phyloP scores from a whole-genome alignment of 1,284 basidiomycete species.

The Earliella scabrosa region DNA sequence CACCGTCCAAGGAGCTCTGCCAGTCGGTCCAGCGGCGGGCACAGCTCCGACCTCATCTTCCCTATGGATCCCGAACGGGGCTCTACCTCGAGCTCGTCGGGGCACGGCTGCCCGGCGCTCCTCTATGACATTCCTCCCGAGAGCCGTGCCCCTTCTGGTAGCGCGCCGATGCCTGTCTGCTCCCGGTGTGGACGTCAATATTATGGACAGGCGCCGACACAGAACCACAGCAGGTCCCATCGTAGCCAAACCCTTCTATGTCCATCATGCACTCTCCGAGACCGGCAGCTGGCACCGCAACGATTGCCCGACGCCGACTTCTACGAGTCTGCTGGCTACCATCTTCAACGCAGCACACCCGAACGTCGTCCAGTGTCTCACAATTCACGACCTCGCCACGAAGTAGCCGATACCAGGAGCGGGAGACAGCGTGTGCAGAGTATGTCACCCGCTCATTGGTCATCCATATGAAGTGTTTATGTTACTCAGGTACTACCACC shows the following conservation, averaged over 20 bases:
- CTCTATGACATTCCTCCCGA: slow-evolving; percentile 12
- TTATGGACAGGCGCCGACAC: neutral
- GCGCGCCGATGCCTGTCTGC: neutral
- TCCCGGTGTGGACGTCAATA: slow-evolving; percentile 10
- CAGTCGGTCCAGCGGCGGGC: slow-evolving; percentile 6
- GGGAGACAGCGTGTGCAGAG: neutral
- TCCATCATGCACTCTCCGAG: slow-evolving; percentile 3
- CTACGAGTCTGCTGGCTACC: neutral
- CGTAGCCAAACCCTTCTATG: neutral
- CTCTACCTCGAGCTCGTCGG: slow-evolving; percentile 8
- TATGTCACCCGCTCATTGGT: neutral
- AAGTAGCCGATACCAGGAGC: neutral
- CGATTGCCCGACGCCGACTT: neutral
- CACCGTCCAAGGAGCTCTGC: neutral
- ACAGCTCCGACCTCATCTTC: slow-evolving; percentile 23
- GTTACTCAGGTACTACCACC: slow-evolving; percentile 1
- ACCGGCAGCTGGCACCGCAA: neutral
- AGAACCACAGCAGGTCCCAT: neutral
- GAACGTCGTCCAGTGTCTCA: neutral
- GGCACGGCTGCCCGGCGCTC: slow-evolving; percentile 1
- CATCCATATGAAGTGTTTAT: neutral
- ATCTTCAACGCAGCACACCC: neutral
- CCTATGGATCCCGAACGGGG: slow-evolving; percentile 17
- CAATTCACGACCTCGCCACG: neutral
- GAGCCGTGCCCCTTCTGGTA: neutral